Base-by-base conservation (phyloP, 108 stramenopile species). In the Fragilaria radians region DNA sequence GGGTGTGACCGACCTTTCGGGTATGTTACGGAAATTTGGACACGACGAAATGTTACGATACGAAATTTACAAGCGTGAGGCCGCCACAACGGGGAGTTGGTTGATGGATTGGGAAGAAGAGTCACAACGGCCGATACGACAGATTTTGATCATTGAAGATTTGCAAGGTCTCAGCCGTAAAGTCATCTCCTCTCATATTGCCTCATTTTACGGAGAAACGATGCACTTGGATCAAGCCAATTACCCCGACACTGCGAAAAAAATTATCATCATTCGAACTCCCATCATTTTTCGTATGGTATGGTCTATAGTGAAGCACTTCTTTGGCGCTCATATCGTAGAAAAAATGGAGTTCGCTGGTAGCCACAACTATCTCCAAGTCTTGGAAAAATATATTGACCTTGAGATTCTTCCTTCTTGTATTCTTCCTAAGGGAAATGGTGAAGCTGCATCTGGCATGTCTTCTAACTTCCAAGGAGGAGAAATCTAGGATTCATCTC, bases 1-100 rank as follows among this genome's bases (percentile, higher is more conserved):
- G 2, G 65, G 65, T 17, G 57, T 32, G 4, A 29, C 57, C 9
- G 65, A 66, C 26, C 22, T 22, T 21, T 14, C 5, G 17, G 57
- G 48, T 4, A 29, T 66, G 47, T 14, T 66, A 17, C 45, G 32
- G 14, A 49, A 50, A 21, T 66, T 31, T 32, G 56, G 57, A 3
- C 25, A n/a, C 54, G 65, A 57, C 11, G 42, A 66, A 31, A 48
- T 66, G 65, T 34, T 66, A 24, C 24, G 46, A 24, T 54, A 66
- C 32, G 56, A 42, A 18, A 66, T 66, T 32, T 66, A 54, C 54
- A 29, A 56, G 3, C 65, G 65, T 11, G 65, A 66, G 22, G 7
- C 22, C 19, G 21, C 18, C 18, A n/a, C 5, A 5, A 5, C 5
- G 49, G 49, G 49, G 5, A 23, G 5, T 23, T 51, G 49, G 49